Evolutionary conservation across 192 early-diverging fungal genomes (phyloP).

Genomic region (Umbelopsis sp.): DNA sequence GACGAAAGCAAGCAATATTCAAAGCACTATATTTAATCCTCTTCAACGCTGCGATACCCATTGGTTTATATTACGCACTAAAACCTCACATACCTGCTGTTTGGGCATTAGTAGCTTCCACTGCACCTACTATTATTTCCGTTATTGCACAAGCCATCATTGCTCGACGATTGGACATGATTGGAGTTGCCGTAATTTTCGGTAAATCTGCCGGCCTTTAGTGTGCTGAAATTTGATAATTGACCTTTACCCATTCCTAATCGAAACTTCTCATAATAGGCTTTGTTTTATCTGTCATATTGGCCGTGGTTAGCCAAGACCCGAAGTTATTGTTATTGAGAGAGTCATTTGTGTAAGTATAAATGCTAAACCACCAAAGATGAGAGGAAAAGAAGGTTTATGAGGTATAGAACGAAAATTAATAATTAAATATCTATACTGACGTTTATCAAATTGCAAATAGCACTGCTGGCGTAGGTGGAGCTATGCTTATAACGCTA

Average conservation of each 20-base stretch:
- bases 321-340: slow-evolving; percentile 43
- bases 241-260: not conserved
- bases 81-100: slow-evolving; percentile 39
- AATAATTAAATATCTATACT: no score
- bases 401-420: no score
- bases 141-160: slow-evolving; percentile 33
- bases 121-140: slow-evolving; percentile 42
- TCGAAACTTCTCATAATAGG: slow-evolving; percentile 14
- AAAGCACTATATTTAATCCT: slow-evolving; percentile 23
- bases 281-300: slow-evolving; percentile 44
- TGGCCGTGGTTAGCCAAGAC: slow-evolving; percentile 42
- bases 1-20: not conserved
- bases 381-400: no score
- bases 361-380: not conserved
- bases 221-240: not conserved
- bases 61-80: slow-evolving; percentile 39
- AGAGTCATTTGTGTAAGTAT: slow-evolving; percentile 46
- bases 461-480: slow-evolving; percentile 36
- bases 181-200: slow-evolving; percentile 36
- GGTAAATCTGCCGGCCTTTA: slow-evolving; percentile 20
- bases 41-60: slow-evolving; percentile 32
- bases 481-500: slow-evolving; percentile 40
- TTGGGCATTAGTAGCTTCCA: slow-evolving; percentile 44
- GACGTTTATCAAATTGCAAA: not conserved
- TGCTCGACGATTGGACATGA: slow-evolving; percentile 26